A percentile compares a stretch with the other conserved stretches of the same genome.
Evolutionary conservation across 1,139 yeast species (phyloP).

Genomic region (Blastobotrys niveus): DNA sequence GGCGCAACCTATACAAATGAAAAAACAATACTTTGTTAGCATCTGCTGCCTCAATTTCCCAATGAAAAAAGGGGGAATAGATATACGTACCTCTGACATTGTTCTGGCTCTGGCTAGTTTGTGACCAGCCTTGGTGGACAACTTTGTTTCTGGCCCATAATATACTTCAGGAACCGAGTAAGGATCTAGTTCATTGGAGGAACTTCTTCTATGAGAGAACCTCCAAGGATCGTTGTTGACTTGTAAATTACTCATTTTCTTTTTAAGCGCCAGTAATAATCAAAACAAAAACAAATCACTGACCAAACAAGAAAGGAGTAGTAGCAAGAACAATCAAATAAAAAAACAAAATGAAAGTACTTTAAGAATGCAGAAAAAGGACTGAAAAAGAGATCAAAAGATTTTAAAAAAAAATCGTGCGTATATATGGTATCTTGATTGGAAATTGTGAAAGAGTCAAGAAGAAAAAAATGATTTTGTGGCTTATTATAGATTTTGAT

Average conservation of each 20-base stretch:
- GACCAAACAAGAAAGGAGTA: neutral
- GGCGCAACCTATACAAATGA: neutral
- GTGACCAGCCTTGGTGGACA: slow-evolving; percentile 35
- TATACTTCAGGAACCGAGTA: slow-evolving; percentile 63
- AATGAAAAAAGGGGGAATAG: too few species aligned
- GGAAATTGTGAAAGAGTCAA: too few species aligned
- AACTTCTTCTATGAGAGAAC: slow-evolving; percentile 7
- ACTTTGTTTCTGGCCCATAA: slow-evolving; percentile 61
- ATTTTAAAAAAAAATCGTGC: too few species aligned
- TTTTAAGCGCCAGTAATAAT: neutral
- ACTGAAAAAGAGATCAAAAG: too few species aligned
- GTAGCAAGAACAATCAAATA: neutral
- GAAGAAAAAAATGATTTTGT: too few species aligned
- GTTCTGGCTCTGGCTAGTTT: slow-evolving; percentile 27
- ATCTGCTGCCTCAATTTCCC: too few species aligned
- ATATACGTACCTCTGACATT: slow-evolving; percentile 24
- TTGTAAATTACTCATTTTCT: neutral
- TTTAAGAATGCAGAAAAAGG: too few species aligned
- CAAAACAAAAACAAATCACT: neutral
- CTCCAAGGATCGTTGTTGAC: slow-evolving; percentile 9
- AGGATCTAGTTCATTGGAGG: slow-evolving; percentile 43
- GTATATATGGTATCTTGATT: too few species aligned
- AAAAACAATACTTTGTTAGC: too few species aligned
- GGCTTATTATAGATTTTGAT: too few species aligned
- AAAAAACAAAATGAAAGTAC: neutral